Evolutionary conservation across 768 basidiomycete species (phyloP).

Genomic region (Hericium erinaceus): DNA sequence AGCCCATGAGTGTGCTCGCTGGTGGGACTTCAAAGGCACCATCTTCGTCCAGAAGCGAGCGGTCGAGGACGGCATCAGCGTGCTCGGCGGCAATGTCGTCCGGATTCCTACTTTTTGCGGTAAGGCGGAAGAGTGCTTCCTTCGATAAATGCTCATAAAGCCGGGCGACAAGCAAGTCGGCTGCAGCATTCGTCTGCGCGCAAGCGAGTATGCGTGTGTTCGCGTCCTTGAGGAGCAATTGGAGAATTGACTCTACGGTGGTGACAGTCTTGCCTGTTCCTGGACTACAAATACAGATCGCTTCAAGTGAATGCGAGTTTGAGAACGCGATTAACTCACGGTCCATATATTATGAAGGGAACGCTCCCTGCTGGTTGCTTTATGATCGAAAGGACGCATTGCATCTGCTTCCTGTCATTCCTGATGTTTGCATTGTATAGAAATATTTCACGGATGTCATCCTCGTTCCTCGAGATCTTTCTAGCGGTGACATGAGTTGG

Average conservation of each 20-base stretch:
- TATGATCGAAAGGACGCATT: conserved; percentile 40
- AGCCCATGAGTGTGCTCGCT: conserved; percentile 29
- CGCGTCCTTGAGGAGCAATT: conserved; percentile 19
- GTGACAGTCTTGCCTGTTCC: conserved; percentile 33
- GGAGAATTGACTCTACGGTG: conserved; percentile 28
- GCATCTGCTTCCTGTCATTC: conserved; percentile 25
- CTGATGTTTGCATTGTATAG: background rate
- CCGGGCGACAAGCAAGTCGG: conserved; percentile 25
- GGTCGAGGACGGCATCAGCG: conserved; percentile 26
- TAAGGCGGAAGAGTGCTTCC: conserved; percentile 41
- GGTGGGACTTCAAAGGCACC: conserved; percentile 35
- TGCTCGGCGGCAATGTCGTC: conserved; percentile 18
- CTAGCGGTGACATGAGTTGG: background rate
- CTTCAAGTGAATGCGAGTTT: background rate
- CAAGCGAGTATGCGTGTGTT: conserved; percentile 23
- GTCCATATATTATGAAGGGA: conserved; percentile 56
- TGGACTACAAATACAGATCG: conserved; percentile 18
- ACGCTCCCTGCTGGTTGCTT: conserved; percentile 33
- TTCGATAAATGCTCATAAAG: conserved; percentile 13
- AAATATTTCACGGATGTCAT: conserved; percentile 1
- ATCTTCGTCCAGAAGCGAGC: conserved; percentile 27
- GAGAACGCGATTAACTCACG: conserved; percentile 28
- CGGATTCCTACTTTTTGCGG: conserved; percentile 35
- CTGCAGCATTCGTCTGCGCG: conserved; percentile 29
- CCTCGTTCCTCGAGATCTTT: conserved; percentile 26